Evolutionary conservation across 2,329 filamentous ascomycete species (phyloP).

Genomic region (Alternaria solani): DNA sequence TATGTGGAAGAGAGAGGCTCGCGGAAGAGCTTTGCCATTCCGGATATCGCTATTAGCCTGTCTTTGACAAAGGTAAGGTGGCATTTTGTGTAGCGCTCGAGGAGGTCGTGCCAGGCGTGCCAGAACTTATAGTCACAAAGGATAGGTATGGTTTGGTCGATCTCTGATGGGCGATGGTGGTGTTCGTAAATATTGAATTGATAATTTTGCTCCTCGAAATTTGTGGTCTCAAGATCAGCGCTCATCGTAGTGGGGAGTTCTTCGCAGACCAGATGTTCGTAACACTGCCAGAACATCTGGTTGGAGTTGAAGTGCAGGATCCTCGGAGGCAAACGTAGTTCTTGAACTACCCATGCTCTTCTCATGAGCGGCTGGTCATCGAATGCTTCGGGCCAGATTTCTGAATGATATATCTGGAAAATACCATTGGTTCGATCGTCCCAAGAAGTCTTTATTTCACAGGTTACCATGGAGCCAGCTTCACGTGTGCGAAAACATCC

Average conservation of each 20-base stretch:
- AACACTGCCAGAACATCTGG: conserved; percentile 1
- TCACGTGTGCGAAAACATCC: neutral
- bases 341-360: neutral
- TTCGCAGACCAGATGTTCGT: neutral
- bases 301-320: neutral
- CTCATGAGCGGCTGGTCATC: neutral
- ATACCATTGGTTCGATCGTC: neutral
- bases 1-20: neutral
- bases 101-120: neutral
- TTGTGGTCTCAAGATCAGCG: fast-evolving
- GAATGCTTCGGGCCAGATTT: neutral
- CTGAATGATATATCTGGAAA: neutral
- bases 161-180: neutral
- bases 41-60: neutral
- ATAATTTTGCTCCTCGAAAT: neutral
- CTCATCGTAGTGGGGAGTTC: neutral
- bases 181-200: neutral
- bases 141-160: too few relatives aligned
- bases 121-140: too few relatives aligned
- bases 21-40: neutral
- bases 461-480: neutral
- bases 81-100: neutral
- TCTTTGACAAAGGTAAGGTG: neutral
- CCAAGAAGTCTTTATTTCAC: neutral
- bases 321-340: neutral